These are phyloP conservation scores for Elymus sibiricus DNA, from an alignment of 176 grass and related monocot genomes.

Conservation along the genomic window DNA sequence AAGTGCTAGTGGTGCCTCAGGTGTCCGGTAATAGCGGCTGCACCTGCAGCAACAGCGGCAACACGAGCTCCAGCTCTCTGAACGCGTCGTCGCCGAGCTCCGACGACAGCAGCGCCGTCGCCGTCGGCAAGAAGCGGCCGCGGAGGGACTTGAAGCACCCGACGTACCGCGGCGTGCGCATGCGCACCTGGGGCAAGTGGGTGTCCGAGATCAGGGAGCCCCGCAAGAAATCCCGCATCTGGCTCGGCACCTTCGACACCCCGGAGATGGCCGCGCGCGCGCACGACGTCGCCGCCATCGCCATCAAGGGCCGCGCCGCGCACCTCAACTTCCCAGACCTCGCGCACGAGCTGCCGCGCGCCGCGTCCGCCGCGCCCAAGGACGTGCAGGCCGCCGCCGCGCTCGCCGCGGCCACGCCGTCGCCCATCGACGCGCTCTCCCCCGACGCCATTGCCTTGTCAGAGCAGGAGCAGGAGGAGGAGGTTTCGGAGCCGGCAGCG, in stretches of 20 bases:
- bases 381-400: constrained; percentile 80
- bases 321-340: constrained; percentile 82
- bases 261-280: constrained; percentile 82
- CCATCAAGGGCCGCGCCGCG: constrained; percentile 64
- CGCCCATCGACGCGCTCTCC: background rate
- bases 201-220: constrained; percentile 93
- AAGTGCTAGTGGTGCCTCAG: background rate
- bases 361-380: constrained; percentile 62
- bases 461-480: background rate
- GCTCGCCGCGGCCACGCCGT: constrained; percentile 41
- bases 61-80: constrained; percentile 30
- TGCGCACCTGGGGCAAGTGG: constrained; percentile 85
- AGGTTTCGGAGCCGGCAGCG: background rate
- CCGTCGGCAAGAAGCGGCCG: constrained; percentile 44
- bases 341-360: constrained; percentile 52
- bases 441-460: background rate
- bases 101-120: background rate
- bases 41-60: constrained; percentile 9
- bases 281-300: constrained; percentile 75
- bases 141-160: constrained; percentile 76
- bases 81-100: constrained; percentile 43
- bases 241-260: constrained; percentile 80
- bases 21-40: constrained; percentile 8
- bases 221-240: constrained; percentile 85
- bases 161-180: constrained; percentile 77